Evolutionary conservation across 2,329 filamentous ascomycete genomes (phyloP).

Genomic region (Exophiala phaeomuriformis): DNA sequence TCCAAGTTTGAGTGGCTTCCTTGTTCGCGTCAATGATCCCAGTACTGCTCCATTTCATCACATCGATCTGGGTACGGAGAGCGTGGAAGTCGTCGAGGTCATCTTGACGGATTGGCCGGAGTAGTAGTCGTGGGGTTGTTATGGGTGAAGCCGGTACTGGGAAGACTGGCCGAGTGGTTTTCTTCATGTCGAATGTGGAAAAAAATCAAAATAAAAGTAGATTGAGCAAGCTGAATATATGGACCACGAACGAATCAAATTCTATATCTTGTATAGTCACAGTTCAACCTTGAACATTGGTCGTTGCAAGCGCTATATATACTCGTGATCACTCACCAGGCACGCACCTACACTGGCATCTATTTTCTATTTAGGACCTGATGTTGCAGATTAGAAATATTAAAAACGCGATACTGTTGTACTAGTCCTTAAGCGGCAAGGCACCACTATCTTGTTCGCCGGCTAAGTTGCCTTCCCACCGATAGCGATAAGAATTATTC

Average conservation of each 20-base stretch:
- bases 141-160: slow-evolving; percentile 35
- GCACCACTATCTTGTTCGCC: neutral
- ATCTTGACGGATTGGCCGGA: slow-evolving; percentile 45
- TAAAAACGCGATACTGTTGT: neutral
- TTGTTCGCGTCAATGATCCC: slow-evolving; percentile 41
- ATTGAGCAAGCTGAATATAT: neutral
- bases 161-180: slow-evolving; percentile 42
- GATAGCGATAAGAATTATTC: slow-evolving; percentile 14
- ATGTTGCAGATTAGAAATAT: neutral
- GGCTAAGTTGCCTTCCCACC: slow-evolving; percentile 3
- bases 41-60: slow-evolving; percentile 53
- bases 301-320: no score
- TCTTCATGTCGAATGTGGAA: slow-evolving; percentile 33
- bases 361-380: no score
- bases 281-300: no score
- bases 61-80: slow-evolving; percentile 52
- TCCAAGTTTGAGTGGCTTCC: slow-evolving; percentile 38
- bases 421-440: neutral
- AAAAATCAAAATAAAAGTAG: neutral
- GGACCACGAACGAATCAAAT: neutral
- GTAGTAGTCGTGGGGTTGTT: slow-evolving; percentile 48
- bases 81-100: slow-evolving; percentile 48
- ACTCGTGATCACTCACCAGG: no score
- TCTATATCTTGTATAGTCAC: no score
- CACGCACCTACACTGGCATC: no score